Evolutionary conservation across 2,329 filamentous ascomycete species (phyloP).

Genomic region (Thermoascus crustaceus): DNA sequence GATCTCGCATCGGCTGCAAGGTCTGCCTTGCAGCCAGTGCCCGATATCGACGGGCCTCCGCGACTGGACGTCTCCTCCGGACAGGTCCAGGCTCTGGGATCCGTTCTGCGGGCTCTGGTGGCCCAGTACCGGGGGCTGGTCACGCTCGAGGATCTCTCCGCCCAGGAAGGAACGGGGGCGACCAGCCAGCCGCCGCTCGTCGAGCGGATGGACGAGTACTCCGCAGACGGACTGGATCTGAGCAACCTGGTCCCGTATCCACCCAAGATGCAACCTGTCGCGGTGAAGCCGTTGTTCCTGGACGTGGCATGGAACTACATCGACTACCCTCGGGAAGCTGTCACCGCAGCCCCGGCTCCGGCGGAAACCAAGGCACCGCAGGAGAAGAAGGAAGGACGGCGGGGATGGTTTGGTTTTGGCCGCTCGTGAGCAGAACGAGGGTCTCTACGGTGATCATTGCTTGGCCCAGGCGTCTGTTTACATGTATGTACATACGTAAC

Average conservation of each 20-base stretch:
- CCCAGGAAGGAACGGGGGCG: conserved; percentile 37
- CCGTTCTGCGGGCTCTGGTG: conserved; percentile 61
- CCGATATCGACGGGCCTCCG: conserved; percentile 43
- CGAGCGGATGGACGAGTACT: conserved; percentile 68
- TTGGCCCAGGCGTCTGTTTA: too few relatives aligned
- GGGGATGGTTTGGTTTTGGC: conserved; percentile 69
- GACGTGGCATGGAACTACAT: conserved; percentile 98
- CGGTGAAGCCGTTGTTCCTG: conserved; percentile 90
- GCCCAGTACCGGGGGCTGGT: conserved; percentile 79
- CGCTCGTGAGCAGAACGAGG: conserved; percentile 21
- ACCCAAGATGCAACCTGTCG: conserved; percentile 70
- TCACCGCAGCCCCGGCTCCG: conserved; percentile 19
- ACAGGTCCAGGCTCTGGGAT: conserved; percentile 52
- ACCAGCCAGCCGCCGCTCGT: conserved; percentile 54
- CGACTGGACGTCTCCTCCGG: conserved; percentile 59
- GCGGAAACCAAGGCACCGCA: conserved; percentile 22
- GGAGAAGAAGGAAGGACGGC: conserved; percentile 50
- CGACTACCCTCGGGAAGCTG: conserved; percentile 64
- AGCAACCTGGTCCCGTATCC: conserved; percentile 79
- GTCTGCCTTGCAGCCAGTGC: conserved; percentile 37
- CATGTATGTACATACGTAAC: conserved; percentile 1
- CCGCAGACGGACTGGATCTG: conserved; percentile 61
- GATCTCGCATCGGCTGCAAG: conserved; percentile 51
- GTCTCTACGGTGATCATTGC: neutral
- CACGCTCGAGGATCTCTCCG: conserved; percentile 61